Conservation (phyloP, 2,329 filamentous ascomycete species). For the Talaromyces sp. region DNA sequence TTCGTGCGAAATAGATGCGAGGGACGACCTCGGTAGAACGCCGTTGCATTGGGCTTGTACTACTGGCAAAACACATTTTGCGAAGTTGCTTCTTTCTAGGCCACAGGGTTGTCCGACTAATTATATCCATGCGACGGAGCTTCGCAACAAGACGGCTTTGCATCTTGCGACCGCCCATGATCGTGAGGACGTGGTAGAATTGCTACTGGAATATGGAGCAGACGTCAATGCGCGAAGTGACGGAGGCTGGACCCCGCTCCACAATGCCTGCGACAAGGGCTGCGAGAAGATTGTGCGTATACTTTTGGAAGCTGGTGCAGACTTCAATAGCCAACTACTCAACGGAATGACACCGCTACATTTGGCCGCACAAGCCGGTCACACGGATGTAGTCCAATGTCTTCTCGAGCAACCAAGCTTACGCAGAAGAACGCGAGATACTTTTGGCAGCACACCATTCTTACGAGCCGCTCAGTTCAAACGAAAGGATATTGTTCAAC, state of each 20-base stretch:
- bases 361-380: constrained; percentile 39
- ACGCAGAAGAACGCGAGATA: constrained; percentile 34
- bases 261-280: constrained; percentile 53
- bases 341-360: constrained; percentile 41
- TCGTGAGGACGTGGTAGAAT: constrained; percentile 33
- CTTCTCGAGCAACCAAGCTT: constrained; percentile 32
- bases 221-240: constrained; percentile 48
- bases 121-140: constrained; percentile 43
- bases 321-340: constrained; percentile 37
- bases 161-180: constrained; percentile 50
- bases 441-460: constrained; percentile 41
- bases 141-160: constrained; percentile 45
- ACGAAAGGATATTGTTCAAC: constrained; percentile 34
- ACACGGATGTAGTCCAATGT: constrained; percentile 35
- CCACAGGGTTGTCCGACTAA: constrained; percentile 31
- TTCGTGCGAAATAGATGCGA: constrained; percentile 40
- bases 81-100: constrained; percentile 45
- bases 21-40: constrained; percentile 49
- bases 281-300: constrained; percentile 44
- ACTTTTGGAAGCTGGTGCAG: constrained; percentile 38
- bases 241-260: constrained; percentile 53
- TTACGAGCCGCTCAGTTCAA: constrained; percentile 40
- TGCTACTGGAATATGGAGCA: constrained; percentile 45
- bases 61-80: constrained; percentile 52
- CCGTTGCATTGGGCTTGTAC: constrained; percentile 59